Base-by-base conservation (phyloP, 1,284 basidiomycete genomes). In the Malassezia globosa region DNA sequence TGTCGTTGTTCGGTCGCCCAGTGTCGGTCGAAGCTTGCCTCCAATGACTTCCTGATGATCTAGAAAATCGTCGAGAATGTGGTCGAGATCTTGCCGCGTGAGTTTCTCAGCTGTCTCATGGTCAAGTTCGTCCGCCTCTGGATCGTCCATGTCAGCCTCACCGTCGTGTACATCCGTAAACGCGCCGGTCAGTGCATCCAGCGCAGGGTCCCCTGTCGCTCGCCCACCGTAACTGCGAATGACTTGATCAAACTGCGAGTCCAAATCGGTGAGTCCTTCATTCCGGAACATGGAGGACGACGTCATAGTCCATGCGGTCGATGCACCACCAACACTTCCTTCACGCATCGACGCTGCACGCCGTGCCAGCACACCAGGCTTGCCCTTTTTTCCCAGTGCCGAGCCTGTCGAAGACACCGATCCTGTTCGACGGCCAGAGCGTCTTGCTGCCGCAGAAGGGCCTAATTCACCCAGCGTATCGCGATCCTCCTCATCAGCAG, bases 211-310 rank as follows among this genome's bases (percentile, higher is more conserved):
- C 23, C 38, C 46, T 14, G 42, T 35, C 19, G 29, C 34, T 2
- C 45, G 33, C 4, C 42, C 46, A 7, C 41, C 50, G 23, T 48
- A 48, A 11, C 22, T 37, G 21, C 37, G 37, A 26, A 54, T 31
- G 6, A 43, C 45, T 11, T 57, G 56, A 62, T 96, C 89, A 65
- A 97, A 99, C 10, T 82, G 81, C 61, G 94, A 87, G 66, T 99
- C 94, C 23, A 99, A 77, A 5, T 82, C 83, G 37, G 84, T 81
- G 27, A 97, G 74, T 0, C 87, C 83, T 61, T 89, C 81, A 63
- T 88, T 97, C 34, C 94, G 79, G 74, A 82, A 87, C 85, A 97
- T 89, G 21, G 87, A 87, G 3, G 87, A 90, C 61, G 86, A 89
- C 66, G 84, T 92, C 92, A 99, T 96, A 21, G 58, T 61, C 61